These are phyloP conservation scores for Herpetomonas tarakana DNA, from an alignment of 208 protist genomes.

Conservation along the genomic window DNA sequence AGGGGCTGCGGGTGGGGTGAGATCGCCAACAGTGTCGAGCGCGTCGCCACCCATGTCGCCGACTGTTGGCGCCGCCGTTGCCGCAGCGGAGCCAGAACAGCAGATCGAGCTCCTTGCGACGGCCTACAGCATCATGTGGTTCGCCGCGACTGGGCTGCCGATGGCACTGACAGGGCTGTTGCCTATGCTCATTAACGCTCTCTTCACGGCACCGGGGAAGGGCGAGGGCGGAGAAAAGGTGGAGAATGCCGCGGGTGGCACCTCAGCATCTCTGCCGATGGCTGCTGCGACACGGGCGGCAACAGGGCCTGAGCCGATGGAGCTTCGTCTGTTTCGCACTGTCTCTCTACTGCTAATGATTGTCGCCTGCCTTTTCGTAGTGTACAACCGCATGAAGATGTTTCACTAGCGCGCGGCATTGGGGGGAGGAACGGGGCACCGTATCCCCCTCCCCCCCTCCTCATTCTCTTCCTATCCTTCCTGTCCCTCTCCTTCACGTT, in stretches of 20 bases:
- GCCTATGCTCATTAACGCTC: neutral
- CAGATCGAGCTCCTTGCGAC: conserved; percentile 1
- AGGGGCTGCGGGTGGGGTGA: no score
- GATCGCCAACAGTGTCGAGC: no score
- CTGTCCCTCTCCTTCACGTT: neutral
- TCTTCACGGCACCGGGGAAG: neutral
- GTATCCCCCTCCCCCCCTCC: neutral
- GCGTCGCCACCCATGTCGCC: no score
- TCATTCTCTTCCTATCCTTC: neutral
- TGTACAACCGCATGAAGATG: neutral
- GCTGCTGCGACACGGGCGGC: neutral
- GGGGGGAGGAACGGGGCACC: no score
- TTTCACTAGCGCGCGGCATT: neutral
- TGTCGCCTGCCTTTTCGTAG: neutral
- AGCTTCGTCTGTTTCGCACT: neutral
- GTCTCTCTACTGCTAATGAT: neutral
- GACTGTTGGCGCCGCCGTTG: no score
- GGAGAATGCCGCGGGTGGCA: neutral
- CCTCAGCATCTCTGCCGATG: neutral
- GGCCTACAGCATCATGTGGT: conserved; percentile 8
- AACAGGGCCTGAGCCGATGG: no score
- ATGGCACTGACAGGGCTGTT: neutral
- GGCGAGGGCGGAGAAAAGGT: no score
- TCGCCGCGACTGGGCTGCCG: conserved; percentile 5
- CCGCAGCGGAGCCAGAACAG: neutral